phyloP scores from a whole-genome alignment of 2,329 filamentous ascomycete species.

The Xylaria digitata region DNA sequence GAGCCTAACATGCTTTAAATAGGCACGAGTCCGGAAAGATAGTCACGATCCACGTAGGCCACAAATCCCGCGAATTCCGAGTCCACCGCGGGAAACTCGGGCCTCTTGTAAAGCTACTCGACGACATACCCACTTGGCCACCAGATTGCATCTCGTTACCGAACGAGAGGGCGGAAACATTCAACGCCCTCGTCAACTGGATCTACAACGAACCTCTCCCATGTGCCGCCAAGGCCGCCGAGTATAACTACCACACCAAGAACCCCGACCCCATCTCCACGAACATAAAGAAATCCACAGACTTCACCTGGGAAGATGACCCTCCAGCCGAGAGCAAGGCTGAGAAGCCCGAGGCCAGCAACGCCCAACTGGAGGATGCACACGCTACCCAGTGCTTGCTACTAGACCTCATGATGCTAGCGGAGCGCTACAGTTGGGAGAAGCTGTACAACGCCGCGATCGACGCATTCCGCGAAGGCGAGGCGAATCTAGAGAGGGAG shows the following conservation, averaged over 20 bases:
- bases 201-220: conserved; percentile 15
- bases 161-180: conserved; percentile 3
- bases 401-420: conserved; percentile 22
- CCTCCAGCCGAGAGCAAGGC: neutral
- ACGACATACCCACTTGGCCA: neutral
- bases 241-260: neutral
- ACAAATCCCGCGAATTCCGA: neutral
- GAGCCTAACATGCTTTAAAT: neutral
- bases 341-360: neutral
- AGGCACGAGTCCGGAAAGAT: neutral
- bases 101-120: neutral
- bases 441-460: conserved; percentile 21
- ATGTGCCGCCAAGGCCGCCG: neutral
- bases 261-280: neutral
- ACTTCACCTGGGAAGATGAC: neutral
- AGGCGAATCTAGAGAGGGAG: neutral
- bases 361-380: neutral
- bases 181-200: conserved; percentile 21
- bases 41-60: conserved; percentile 7
- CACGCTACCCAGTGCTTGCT: conserved; percentile 15
- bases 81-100: conserved; percentile 14
- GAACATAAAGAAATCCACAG: neutral
- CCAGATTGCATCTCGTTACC: neutral
- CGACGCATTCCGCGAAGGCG: conserved; percentile 22
- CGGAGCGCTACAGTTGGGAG: conserved; percentile 18